Conservation (phyloP, 257 asterid species). For the Paraleonurus japonicus region DNA sequence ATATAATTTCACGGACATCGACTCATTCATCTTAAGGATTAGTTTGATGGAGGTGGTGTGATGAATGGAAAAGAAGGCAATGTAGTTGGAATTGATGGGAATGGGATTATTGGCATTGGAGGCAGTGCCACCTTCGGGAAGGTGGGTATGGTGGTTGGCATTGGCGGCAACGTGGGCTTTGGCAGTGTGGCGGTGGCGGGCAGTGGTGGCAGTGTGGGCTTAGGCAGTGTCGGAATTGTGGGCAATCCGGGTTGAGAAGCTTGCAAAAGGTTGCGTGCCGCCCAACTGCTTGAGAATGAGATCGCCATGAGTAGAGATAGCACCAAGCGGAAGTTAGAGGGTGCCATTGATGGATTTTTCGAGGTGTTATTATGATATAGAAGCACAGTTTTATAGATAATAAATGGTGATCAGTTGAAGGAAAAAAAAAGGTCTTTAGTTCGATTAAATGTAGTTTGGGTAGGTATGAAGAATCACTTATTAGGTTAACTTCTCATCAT, state of each 20-base stretch:
- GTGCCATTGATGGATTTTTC: constrained; percentile 19
- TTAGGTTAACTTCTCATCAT: constrained; percentile 18
- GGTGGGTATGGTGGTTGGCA: neutral
- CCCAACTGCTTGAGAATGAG: constrained; percentile 20
- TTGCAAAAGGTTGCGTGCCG: no score
- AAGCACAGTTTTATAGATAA: neutral
- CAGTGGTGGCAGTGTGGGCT: no score
- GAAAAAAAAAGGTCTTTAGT: neutral
- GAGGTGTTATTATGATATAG: neutral
- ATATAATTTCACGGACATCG: neutral
- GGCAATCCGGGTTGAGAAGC: no score
- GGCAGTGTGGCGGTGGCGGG: neutral
- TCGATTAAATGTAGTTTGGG: constrained; percentile 16
- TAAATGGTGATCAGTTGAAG: neutral
- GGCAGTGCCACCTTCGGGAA: constrained; percentile 32
- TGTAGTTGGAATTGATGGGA: constrained; percentile 24
- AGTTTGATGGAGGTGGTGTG: constrained; percentile 34
- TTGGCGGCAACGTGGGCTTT: neutral
- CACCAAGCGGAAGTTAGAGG: neutral
- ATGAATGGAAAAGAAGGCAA: constrained; percentile 32
- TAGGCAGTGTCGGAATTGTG: no score
- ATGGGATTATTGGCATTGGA: constrained; percentile 23
- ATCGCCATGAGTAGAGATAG: neutral
- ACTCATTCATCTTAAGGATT: neutral
- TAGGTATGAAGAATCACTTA: constrained; percentile 10